phyloP scores from a whole-genome alignment of 306 rosid species.

The Biancaea sappan region DNA sequence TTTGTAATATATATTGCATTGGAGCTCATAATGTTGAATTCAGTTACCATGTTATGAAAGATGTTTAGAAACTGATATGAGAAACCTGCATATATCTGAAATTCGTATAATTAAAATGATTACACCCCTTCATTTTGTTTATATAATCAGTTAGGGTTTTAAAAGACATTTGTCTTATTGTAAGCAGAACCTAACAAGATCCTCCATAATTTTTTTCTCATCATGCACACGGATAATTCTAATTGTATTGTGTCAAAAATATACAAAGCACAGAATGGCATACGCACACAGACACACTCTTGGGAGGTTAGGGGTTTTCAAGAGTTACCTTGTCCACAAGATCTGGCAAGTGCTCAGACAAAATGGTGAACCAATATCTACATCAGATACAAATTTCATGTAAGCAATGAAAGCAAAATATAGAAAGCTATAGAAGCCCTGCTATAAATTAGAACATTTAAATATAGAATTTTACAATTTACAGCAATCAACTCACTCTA shows the following conservation, averaged over 20 bases:
- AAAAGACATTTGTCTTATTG: background rate
- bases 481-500: slow-evolving; percentile 68
- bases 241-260: slow-evolving; percentile 14
- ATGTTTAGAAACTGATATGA: background rate
- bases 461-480: background rate
- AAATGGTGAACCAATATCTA: slow-evolving; percentile 94
- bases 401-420: slow-evolving; percentile 34
- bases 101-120: background rate
- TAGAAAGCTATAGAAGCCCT: slow-evolving; percentile 7
- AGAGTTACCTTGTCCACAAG: slow-evolving; percentile 88
- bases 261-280: slow-evolving; percentile 1
- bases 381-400: slow-evolving; percentile 31
- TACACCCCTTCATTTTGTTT: background rate
- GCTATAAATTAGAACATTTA: background rate
- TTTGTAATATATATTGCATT: background rate
- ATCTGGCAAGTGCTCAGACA: slow-evolving; percentile 85
- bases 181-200: slow-evolving; percentile 6
- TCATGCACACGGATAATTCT: background rate
- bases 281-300: background rate
- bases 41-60: background rate
- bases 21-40: background rate
- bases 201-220: slow-evolving; percentile 11
- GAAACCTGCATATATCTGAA: background rate
- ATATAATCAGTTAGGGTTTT: slow-evolving; percentile 6
- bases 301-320: background rate